Base-by-base conservation (phyloP, 257 asterid species). In the Pogostemon cablin region DNA sequence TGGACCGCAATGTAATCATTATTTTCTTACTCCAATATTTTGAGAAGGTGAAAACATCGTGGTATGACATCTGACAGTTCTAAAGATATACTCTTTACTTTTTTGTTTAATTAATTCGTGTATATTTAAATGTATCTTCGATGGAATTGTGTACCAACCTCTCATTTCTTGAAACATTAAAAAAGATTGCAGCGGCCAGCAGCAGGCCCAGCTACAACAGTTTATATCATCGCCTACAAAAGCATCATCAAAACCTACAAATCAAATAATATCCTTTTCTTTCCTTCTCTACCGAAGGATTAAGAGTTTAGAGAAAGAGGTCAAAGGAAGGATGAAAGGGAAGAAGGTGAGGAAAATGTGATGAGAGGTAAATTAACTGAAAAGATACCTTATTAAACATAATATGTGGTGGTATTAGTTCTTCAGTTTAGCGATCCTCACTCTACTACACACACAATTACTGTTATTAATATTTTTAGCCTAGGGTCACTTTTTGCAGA, bases 301-400 rank as follows among this genome's bases (percentile, higher is more conserved):
- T 74, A 86, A 60, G 81, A 85, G 78, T 77, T 84, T 91, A 69
- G 96, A 91, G 83, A 91, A 85, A 77, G 86, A 86, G 77, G 96
- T 91, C 67, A 93, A 84, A 71, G 95, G 86, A 64, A 86, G 87
- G 83, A 93, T 87, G 87, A 87, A 79, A 77, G 86, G 87, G 43
- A 87, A 86, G 83, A 85, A 84, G 78, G 86, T 88, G 43, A 87
- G 86, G 83, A 85, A 85, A 83, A 86, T 83, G 86, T 83, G 84
- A 84, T 41, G 6, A 47, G 39, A 48, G 62, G 74, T 67, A 66
- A 55, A 38, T 34, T 20, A 52, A 38, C 47, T 60, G 63, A 59
- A 50, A 73, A 57, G 17, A 43, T 53, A 11, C 11, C 32, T 65
- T 10, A 62, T 65, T 43, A 11, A 68, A 62, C 62, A 38, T 11